Percentiles rank a stretch among this genome's conserved stretches.
Conservation (phyloP, 441 rosid genomes). For the Jatropha podagrica region DNA sequence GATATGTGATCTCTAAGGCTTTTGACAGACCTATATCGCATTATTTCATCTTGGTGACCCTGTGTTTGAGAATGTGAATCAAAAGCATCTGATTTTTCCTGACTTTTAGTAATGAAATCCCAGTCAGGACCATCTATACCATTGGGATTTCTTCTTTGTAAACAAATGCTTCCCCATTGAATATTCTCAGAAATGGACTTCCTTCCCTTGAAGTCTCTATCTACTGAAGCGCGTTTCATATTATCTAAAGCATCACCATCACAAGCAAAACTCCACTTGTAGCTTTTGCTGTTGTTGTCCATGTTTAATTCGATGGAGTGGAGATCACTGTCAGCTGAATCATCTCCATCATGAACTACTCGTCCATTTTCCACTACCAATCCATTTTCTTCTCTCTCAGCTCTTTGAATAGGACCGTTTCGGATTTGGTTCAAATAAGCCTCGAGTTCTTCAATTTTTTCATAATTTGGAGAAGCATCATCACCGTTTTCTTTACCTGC, state of each 20-base stretch:
- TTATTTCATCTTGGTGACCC: conserved; percentile 40
- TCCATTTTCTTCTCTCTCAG: conserved; percentile 21
- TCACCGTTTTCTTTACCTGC: conserved; percentile 29
- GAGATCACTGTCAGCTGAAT: conserved; percentile 76
- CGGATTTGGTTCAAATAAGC: conserved; percentile 36
- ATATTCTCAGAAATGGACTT: conserved; percentile 53
- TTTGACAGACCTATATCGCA: conserved; percentile 43
- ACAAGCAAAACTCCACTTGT: conserved; percentile 70
- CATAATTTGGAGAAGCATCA: conserved; percentile 33
- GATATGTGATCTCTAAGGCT: conserved; percentile 58
- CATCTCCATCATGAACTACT: conserved; percentile 38
- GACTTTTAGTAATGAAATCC: conserved; percentile 34
- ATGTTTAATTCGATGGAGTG: conserved; percentile 89
- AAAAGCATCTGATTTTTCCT: conserved; percentile 35
- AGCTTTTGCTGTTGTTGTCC: conserved; percentile 65
- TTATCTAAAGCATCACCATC: conserved; percentile 39
- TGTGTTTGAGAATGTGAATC: conserved; percentile 33
- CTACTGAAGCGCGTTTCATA: conserved; percentile 32
- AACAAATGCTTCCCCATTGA: conserved; percentile 55
- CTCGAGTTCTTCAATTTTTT: conserved; percentile 55
- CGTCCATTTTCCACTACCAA: conserved; percentile 19
- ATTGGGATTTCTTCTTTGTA: conserved; percentile 34
- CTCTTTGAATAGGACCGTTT: conserved; percentile 27
- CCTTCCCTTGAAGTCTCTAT: conserved; percentile 45
- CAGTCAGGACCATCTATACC: conserved; percentile 25